Conservation (phyloP, 257 asterid genomes). For the Gentiana straminea region DNA sequence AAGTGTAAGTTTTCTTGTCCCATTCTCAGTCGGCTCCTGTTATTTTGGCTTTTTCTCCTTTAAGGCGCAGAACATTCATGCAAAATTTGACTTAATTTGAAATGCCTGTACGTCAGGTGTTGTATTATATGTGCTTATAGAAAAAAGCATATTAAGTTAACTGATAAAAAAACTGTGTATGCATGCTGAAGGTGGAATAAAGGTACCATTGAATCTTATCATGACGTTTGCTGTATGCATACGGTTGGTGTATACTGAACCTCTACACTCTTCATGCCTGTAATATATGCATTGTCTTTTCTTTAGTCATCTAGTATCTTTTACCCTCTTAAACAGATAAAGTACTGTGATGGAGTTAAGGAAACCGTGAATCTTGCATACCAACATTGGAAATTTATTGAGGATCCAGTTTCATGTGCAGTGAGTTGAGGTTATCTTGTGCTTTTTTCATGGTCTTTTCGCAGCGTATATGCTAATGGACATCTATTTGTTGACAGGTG, state of each 20-base stretch:
- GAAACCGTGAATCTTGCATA: constrained; percentile 52
- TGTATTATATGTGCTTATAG: no score
- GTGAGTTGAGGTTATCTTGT: constrained; percentile 26
- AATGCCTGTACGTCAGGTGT: no score
- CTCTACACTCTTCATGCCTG: constrained; percentile 10
- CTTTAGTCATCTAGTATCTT: constrained; percentile 6
- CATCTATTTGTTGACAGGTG: constrained; percentile 30
- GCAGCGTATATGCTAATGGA: background rate
- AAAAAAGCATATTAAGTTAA: no score
- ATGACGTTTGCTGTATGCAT: constrained; percentile 64
- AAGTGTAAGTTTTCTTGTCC: constrained; percentile 33
- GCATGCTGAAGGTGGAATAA: constrained; percentile 53
- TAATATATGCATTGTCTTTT: constrained; percentile 3
- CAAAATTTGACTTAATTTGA: no score
- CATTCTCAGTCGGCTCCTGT: background rate
- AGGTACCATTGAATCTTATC: constrained; percentile 59
- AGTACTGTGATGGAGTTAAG: constrained; percentile 69
- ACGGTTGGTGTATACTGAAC: constrained; percentile 38
- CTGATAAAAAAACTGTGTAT: constrained; percentile 1
- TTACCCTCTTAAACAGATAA: constrained; percentile 32
- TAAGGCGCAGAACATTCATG: no score
- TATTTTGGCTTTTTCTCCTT: background rate
- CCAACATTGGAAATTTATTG: constrained; percentile 51
- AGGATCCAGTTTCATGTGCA: constrained; percentile 32
- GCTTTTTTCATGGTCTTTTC: constrained; percentile 11